Percentiles rank a stretch among this genome's conserved stretches.
Evolutionary conservation across 164 flowering plant species (phyloP).

Genomic region (Vitis cinerea): DNA sequence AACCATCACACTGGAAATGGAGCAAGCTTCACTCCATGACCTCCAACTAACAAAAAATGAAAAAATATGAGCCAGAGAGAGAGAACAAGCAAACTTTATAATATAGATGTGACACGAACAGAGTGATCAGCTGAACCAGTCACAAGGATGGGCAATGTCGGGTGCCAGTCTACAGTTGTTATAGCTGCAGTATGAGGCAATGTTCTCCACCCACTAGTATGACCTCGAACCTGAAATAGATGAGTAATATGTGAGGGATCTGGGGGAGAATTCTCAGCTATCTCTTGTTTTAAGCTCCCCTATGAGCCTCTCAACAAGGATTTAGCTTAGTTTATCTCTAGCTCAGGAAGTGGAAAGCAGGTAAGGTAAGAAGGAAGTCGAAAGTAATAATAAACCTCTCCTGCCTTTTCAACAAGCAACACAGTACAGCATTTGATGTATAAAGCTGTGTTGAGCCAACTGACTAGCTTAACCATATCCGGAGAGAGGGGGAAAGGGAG

Average conservation of each 20-base stretch:
- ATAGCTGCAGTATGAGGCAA: constrained; percentile 77
- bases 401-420: too few species aligned
- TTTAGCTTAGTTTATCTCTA: too few species aligned
- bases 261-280: too few species aligned
- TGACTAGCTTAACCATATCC: too few species aligned
- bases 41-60: neutral
- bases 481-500: constrained; percentile 2
- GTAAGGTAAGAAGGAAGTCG: too few species aligned
- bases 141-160: constrained; percentile 74
- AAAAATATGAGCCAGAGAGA: neutral
- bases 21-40: neutral
- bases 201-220: constrained; percentile 53
- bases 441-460: too few species aligned
- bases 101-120: constrained; percentile 68
- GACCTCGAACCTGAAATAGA: constrained; percentile 55
- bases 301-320: too few species aligned
- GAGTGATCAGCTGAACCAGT: constrained; percentile 96
- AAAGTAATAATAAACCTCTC: too few species aligned
- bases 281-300: too few species aligned
- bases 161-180: constrained; percentile 97
- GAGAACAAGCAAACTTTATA: constrained; percentile 2
- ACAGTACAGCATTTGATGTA: too few species aligned
- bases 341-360: too few species aligned
- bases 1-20: neutral
- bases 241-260: neutral